Conservation (phyloP, 305 asterid genomes). For the Fraxinus baroniana region DNA sequence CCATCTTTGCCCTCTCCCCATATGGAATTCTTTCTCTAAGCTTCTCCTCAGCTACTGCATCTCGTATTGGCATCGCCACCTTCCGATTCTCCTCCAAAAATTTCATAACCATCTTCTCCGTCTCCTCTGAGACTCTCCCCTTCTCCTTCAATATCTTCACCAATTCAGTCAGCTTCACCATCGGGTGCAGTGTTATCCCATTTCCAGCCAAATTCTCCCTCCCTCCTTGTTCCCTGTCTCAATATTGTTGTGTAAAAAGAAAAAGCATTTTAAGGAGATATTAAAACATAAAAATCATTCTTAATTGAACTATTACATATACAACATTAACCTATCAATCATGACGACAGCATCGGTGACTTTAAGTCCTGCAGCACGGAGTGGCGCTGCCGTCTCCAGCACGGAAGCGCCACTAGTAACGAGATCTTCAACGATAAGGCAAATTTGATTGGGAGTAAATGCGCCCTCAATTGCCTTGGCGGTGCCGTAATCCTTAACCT, state of each 20-base stretch:
- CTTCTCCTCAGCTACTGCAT: conserved; percentile 34
- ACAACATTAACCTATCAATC: conserved; percentile 70
- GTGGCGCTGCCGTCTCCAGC: conserved; percentile 87
- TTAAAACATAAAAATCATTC: background rate
- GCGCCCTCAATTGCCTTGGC: conserved; percentile 88
- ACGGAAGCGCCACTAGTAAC: conserved; percentile 96
- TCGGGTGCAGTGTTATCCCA: conserved; percentile 81
- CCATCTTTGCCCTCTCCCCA: conserved; percentile 73
- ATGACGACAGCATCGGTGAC: conserved; percentile 90
- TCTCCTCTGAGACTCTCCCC: conserved; percentile 85
- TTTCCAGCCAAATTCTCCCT: conserved; percentile 87
- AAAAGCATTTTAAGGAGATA: conserved; percentile 2
- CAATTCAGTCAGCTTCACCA: conserved; percentile 89
- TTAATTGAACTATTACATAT: background rate
- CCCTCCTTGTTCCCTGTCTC: conserved; percentile 91
- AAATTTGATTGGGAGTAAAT: conserved; percentile 47
- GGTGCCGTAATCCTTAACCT: conserved; percentile 91
- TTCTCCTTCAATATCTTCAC: conserved; percentile 86
- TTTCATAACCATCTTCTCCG: conserved; percentile 71
- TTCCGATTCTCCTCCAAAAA: conserved; percentile 81
- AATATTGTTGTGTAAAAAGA: conserved; percentile 10
- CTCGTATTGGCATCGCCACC: conserved; percentile 53
- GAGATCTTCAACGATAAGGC: conserved; percentile 86
- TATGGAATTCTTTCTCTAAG: conserved; percentile 54
- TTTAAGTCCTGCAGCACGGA: conserved; percentile 73